Percentiles rank a stretch among this genome's conserved stretches.
Conservation (phyloP, 768 basidiomycete genomes). For the Boletus tomentosulus region DNA sequence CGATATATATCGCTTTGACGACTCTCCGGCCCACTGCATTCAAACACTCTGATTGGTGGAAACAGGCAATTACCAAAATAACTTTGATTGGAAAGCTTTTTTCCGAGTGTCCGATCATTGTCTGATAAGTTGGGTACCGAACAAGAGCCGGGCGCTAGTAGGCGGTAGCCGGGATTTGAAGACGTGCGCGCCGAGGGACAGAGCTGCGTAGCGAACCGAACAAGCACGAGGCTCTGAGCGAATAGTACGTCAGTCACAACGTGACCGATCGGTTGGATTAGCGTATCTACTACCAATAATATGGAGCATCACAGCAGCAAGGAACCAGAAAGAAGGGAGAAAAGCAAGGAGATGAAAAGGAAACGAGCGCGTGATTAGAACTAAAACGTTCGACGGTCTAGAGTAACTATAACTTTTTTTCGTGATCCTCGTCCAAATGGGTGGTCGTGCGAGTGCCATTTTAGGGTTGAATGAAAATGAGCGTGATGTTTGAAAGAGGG, state of each 20-base stretch:
- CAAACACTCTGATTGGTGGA: too few relatives aligned
- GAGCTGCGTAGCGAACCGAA: neutral
- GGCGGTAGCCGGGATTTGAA: too few relatives aligned
- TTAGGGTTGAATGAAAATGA: slow-evolving; percentile 7
- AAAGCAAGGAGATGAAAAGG: neutral
- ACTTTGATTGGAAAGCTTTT: too few relatives aligned
- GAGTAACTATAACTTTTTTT: slow-evolving; percentile 6
- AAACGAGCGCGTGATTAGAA: slow-evolving; percentile 22
- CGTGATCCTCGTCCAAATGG: slow-evolving; percentile 29
- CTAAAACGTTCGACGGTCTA: slow-evolving; percentile 10
- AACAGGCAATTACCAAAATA: too few relatives aligned
- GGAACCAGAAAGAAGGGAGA: neutral
- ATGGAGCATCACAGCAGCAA: neutral
- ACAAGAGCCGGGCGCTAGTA: too few relatives aligned
- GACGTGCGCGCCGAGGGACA: too few relatives aligned
- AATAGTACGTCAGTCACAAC: too few relatives aligned
- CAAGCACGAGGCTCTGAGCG: neutral
- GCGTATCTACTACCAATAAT: slow-evolving; percentile 19
- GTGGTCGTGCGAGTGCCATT: slow-evolving; percentile 27
- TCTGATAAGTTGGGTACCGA: too few relatives aligned
- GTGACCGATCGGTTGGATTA: neutral
- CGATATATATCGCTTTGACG: too few relatives aligned
- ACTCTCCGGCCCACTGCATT: too few relatives aligned
- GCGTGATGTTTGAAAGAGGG: slow-evolving; percentile 6
- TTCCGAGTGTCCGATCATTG: too few relatives aligned